Percentiles rank a stretch among this genome's conserved stretches.
Conservation (phyloP, 345 rosid genomes). For the Reutealis trisperma region DNA sequence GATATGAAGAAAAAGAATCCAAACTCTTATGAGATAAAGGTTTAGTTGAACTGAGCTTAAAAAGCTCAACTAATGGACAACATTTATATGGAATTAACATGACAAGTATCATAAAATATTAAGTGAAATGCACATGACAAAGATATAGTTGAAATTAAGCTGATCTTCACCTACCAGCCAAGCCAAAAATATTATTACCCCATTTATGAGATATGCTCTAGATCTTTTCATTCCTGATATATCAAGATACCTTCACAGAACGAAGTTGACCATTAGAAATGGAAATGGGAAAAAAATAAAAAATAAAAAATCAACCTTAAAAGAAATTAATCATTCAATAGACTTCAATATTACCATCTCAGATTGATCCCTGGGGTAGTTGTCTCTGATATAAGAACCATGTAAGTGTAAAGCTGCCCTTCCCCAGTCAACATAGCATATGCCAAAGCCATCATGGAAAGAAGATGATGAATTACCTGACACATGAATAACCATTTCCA, state of each 20-base stretch:
- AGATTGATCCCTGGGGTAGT: conserved; percentile 86
- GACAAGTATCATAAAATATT: background rate
- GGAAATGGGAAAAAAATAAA: background rate
- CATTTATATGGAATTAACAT: background rate
- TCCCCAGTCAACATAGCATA: conserved; percentile 78
- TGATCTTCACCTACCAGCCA: conserved; percentile 68
- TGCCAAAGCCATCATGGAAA: conserved; percentile 64
- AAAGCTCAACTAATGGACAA: background rate
- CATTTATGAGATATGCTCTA: conserved; percentile 68
- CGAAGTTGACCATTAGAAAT: background rate
- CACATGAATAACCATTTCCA: conserved; percentile 11
- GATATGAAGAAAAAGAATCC: too few relatives aligned
- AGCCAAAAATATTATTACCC: conserved; percentile 62
- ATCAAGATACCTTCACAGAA: conserved; percentile 66
- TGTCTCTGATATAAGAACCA: conserved; percentile 83
- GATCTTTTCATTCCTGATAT: conserved; percentile 81
- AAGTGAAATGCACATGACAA: background rate
- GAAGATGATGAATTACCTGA: conserved; percentile 77
- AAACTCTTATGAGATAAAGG: background rate
- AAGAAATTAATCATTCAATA: background rate
- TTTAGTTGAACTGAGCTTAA: background rate
- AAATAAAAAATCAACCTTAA: conserved; percentile 3
- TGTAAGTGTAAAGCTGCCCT: conserved; percentile 77
- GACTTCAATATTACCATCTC: conserved; percentile 63
- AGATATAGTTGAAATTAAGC: background rate